Percentiles rank a stretch among this genome's conserved stretches.
phyloP scores from a whole-genome alignment of 83 land plant species.

The Picea abies region DNA sequence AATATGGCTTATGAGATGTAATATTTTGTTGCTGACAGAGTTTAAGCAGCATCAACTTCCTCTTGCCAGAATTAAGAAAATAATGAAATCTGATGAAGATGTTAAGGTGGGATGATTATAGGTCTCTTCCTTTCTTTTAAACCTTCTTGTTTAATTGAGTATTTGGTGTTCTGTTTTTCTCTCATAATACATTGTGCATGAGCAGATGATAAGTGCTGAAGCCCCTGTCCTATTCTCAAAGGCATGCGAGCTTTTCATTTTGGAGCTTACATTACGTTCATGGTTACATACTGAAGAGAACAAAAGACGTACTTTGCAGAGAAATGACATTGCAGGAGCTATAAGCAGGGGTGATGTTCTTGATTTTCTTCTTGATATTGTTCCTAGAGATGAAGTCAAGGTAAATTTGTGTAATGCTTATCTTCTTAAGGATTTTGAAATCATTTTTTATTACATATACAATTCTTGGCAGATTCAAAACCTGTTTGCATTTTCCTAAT shows the following conservation, averaged over 20 bases:
- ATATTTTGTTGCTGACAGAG: neutral
- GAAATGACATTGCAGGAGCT: conserved; percentile 36
- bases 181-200: neutral
- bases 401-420: neutral
- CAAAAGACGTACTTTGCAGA: conserved; percentile 39
- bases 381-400: conserved; percentile 15
- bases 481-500: too few relatives aligned
- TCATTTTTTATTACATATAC: too few relatives aligned
- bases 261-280: conserved; percentile 40
- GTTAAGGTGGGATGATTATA: conserved; percentile 26
- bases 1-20: too few relatives aligned
- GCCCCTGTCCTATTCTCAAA: conserved; percentile 35
- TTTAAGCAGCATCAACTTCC: conserved; percentile 35
- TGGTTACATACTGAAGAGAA: conserved; percentile 41
- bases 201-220: conserved; percentile 31
- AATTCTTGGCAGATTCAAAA: too few relatives aligned
- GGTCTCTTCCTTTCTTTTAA: too few relatives aligned
- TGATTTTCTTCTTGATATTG: conserved; percentile 25
- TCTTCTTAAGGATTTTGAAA: too few relatives aligned
- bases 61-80: conserved; percentile 39
- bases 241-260: conserved; percentile 43
- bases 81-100: conserved; percentile 38
- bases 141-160: too few relatives aligned
- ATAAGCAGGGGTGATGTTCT: conserved; percentile 17
- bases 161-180: too few relatives aligned